Evolutionary conservation across 148 eudicot genomes (phyloP).

Genomic region (Vaccinium corymbosum): DNA sequence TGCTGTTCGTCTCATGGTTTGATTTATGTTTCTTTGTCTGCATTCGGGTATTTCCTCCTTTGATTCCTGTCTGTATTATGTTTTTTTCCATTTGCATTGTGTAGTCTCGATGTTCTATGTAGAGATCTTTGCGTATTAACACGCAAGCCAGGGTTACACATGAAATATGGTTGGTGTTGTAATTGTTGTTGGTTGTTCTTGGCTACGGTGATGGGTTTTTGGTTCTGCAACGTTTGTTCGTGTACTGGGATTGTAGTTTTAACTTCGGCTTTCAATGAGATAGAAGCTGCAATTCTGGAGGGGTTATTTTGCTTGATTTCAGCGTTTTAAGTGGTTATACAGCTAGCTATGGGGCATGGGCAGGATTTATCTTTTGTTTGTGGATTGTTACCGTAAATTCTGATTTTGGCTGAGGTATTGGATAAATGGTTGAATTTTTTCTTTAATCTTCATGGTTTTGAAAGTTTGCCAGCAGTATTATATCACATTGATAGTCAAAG

Average conservation of each 20-base stretch:
- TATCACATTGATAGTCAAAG: not conserved
- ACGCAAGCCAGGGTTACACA: not conserved
- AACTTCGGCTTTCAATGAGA: not conserved
- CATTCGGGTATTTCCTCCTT: not conserved
- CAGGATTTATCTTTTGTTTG: not conserved
- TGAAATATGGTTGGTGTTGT: not conserved
- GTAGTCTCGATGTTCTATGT: not conserved
- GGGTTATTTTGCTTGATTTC: not conserved
- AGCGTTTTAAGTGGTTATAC: not conserved
- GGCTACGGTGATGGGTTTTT: not conserved
- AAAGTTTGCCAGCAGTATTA: not conserved
- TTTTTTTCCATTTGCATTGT: not conserved
- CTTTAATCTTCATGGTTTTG: not conserved
- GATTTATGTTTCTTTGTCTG: not conserved
- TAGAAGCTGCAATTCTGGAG: not conserved
- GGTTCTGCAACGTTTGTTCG: not conserved
- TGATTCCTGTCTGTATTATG: not conserved
- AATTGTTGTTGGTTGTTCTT: no score
- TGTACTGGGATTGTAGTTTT: not conserved
- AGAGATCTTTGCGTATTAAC: not conserved
- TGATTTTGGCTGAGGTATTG: not conserved
- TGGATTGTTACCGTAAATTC: no score
- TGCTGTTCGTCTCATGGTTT: not conserved
- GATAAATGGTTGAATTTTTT: not conserved
- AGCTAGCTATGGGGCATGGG: no score